phyloP scores from a whole-genome alignment of 441 rosid genomes.

The Populus hybrid region DNA sequence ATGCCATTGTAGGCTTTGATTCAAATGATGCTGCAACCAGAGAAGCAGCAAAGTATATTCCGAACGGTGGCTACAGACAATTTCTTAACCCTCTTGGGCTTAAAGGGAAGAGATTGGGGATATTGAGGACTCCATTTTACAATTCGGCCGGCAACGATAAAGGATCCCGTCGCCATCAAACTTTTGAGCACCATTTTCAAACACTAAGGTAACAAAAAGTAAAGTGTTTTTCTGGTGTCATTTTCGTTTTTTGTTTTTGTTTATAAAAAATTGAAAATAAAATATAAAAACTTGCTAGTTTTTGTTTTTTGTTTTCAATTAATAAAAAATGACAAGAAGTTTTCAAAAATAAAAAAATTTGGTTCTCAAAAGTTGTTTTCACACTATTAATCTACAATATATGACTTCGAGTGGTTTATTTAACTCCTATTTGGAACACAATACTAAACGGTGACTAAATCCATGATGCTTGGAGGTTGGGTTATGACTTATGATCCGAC shows the following conservation, averaged over 20 bases:
- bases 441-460: too few relatives aligned
- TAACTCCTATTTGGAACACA: too few relatives aligned
- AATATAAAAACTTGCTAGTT: too few relatives aligned
- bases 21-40: conserved; percentile 42
- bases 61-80: conserved; percentile 52
- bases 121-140: conserved; percentile 35
- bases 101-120: conserved; percentile 51
- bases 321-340: neutral
- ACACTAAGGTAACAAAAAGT: conserved; percentile 37
- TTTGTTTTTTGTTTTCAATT: neutral
- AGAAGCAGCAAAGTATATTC: conserved; percentile 43
- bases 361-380: neutral
- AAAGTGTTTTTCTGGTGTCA: neutral
- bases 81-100: conserved; percentile 48
- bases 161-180: conserved; percentile 1
- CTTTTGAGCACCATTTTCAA: conserved; percentile 33
- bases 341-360: neutral
- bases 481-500: too few relatives aligned
- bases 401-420: too few relatives aligned
- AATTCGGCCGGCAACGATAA: neutral
- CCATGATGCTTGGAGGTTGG: too few relatives aligned
- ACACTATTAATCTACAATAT: too few relatives aligned
- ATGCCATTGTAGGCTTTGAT: conserved; percentile 60
- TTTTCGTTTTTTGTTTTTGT: neutral
- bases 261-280: neutral